Conservation (phyloP, 202 grass and related monocot genomes). For the Dendrocalamus latiflorus region DNA sequence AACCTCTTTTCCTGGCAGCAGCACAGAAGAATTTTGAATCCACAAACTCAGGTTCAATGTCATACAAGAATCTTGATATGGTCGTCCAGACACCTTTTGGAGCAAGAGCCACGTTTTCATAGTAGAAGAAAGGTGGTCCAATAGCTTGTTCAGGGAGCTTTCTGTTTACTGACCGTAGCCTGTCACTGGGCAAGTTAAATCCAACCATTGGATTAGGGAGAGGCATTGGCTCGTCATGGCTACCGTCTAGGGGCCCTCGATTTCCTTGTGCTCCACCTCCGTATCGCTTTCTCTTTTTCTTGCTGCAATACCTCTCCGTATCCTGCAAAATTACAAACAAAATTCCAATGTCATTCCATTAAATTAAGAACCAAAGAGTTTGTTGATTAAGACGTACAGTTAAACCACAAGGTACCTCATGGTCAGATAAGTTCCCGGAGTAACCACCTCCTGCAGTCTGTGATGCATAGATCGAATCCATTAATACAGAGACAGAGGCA, state of each 20-base stretch:
- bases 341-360: background rate
- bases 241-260: conserved; percentile 14
- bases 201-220: conserved; percentile 71
- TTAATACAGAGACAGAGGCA: conserved; percentile 47
- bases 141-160: conserved; percentile 22
- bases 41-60: conserved; percentile 62
- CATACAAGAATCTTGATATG: conserved; percentile 57
- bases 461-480: conserved; percentile 71
- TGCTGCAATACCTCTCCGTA: background rate
- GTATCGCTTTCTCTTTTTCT: conserved; percentile 35
- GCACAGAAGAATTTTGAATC: no score
- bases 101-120: conserved; percentile 73
- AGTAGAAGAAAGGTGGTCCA: conserved; percentile 77
- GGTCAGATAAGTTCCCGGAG: conserved; percentile 22
- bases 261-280: conserved; percentile 12
- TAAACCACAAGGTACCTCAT: conserved; percentile 30
- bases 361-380: background rate
- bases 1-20: no score
- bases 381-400: background rate
- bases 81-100: conserved; percentile 67
- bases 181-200: conserved; percentile 48
- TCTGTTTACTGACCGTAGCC: conserved; percentile 11
- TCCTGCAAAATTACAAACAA: no score
- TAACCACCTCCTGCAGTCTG: conserved; percentile 26
- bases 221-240: conserved; percentile 14